Evolutionary conservation across 345 rosid genomes (phyloP), one percentile per base, ranked within the genome.

Genomic region (Sisymbrium altissimum): DNA sequence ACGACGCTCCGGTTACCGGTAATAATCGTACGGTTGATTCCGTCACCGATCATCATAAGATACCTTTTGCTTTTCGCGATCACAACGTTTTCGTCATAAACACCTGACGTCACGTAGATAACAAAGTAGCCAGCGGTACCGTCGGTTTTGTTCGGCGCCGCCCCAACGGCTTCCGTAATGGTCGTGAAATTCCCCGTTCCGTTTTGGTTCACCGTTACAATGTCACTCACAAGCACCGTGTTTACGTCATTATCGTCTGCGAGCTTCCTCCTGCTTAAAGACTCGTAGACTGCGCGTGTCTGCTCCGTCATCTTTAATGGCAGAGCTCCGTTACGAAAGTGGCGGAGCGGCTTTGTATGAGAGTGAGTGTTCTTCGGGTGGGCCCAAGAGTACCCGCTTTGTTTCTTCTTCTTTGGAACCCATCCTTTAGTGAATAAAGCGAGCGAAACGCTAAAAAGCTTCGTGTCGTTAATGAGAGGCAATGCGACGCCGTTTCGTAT

Each of bases 11-110:
- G 89, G 69, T 89, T 89, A 44, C 99, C 97, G 6, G 96, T 89
- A 45, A 95, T 83, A 14, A 95, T 65, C 3, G 99, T 95, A 52
- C 77, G 86, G 72, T 88, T 87, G 60, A 95, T 92, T 13, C 97
- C 99, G 4, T 86, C 99, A 7, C 98, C 99, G 3, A 92, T 76
- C 80, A 95, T 92, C 95, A 92, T 89, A 35, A 95, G 78, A 52
- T 86, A 88, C 23, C 56, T 78, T 80, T 92, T 95, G 55, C 76
- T 92, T 81, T 87, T 95, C 0, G 89, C 62, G 56, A 95, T 80
- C 41, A 87, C 71, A 4, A 95, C 78, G 10, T 90, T 86, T 78
- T 95, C 99, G 38, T 92, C 85, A 44, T 95, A 95, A 38, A 85
- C 83, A 27, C 97, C 99, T 0, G 87, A 84, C 0, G 79, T 81